A percentile compares a stretch with the other conserved stretches of the same genome.
These are phyloP conservation scores for Papiliotrema terrestris DNA, from an alignment of 1,284 basidiomycete species.

Conservation along the genomic window DNA sequence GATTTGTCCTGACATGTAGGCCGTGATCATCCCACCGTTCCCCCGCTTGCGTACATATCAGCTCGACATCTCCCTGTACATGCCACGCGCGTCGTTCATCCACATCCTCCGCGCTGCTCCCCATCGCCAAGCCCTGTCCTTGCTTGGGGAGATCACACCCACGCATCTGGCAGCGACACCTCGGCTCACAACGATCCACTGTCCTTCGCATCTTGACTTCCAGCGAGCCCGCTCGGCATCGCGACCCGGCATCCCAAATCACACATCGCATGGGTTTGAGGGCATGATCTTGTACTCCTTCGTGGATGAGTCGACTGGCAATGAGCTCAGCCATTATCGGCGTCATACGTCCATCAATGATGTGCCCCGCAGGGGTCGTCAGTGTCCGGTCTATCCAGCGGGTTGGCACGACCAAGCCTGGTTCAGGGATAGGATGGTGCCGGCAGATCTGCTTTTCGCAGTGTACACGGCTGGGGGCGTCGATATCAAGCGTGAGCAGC, in stretches of 20 bases:
- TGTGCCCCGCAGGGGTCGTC: not conserved
- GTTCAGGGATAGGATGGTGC: not conserved
- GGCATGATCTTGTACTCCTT: not conserved
- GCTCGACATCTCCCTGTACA: slow-evolving; percentile 4
- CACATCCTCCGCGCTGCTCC: not conserved
- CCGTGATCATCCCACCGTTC: slow-evolving; percentile 5
- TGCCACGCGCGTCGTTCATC: not conserved
- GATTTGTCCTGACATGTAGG: not conserved
- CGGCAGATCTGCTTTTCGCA: not conserved
- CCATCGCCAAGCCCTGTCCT: not conserved
- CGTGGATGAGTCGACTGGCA: not conserved
- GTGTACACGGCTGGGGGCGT: not conserved
- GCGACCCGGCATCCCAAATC: not conserved
- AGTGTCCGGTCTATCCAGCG: not conserved
- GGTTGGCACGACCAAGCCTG: not conserved
- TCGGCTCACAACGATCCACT: not conserved
- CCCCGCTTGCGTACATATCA: slow-evolving; percentile 6
- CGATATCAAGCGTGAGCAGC: not conserved
- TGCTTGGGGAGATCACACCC: not conserved
- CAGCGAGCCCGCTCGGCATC: not conserved
- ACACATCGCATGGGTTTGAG: not conserved
- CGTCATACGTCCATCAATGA: not conserved
- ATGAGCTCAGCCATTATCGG: not conserved
- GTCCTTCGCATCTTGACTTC: not conserved
- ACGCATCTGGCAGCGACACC: not conserved